phyloP scores from a whole-genome alignment of 441 rosid species.

The Erodium texanum region DNA sequence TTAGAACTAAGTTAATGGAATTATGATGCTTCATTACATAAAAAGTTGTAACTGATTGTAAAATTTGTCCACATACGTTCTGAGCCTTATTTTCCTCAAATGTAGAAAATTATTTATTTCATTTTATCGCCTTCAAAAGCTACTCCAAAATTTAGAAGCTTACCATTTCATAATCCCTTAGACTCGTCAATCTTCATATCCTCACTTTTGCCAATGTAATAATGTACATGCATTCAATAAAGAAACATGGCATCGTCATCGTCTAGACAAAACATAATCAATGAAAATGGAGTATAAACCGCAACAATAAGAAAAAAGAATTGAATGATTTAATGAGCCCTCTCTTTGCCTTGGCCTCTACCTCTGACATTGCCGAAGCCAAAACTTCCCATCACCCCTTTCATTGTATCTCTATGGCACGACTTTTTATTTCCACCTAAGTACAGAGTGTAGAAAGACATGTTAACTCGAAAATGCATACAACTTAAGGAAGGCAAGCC shows the following conservation, averaged over 20 bases:
- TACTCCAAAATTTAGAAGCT: background rate
- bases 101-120: background rate
- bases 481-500: too few species aligned
- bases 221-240: background rate
- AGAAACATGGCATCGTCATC: slow-evolving; percentile 61
- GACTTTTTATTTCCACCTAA: too few species aligned
- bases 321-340: background rate
- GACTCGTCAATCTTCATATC: background rate
- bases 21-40: background rate
- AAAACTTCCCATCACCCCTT: too few species aligned
- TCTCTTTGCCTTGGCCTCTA: too few species aligned
- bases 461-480: too few species aligned
- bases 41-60: background rate
- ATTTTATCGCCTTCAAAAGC: background rate
- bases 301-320: background rate
- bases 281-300: slow-evolving; percentile 16
- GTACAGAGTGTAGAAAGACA: too few species aligned
- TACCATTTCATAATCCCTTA: background rate
- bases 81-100: background rate
- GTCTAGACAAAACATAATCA: slow-evolving; percentile 36
- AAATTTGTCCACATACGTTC: background rate
- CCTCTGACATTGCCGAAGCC: too few species aligned
- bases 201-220: background rate
- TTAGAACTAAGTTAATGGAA: background rate
- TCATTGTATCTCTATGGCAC: too few species aligned